Conservation (phyloP, 1,284 basidiomycete species). For the Moniliophthora roreri region DNA sequence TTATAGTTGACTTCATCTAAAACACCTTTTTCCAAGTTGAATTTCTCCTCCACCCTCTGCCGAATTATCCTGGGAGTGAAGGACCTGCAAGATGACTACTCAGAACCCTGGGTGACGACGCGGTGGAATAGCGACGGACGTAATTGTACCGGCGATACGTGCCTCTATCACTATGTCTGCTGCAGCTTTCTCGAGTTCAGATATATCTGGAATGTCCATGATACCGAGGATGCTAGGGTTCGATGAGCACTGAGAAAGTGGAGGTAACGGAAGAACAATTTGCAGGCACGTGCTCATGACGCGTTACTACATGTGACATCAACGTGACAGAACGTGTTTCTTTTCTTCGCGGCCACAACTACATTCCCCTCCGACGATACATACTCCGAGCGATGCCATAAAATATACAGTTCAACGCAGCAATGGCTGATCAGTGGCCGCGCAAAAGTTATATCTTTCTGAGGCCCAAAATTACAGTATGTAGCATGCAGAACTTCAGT, state of each 20-base stretch:
- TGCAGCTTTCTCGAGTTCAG: slow-evolving; percentile 2
- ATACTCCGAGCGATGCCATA: no score
- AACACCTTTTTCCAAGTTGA: neutral
- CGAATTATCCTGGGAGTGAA: slow-evolving; percentile 7
- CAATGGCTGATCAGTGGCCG: no score
- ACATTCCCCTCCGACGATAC: no score
- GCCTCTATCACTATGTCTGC: slow-evolving; percentile 2
- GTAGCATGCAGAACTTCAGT: no score
- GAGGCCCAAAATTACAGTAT: no score
- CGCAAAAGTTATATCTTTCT: no score
- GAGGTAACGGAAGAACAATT: neutral
- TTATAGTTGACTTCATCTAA: slow-evolving; percentile 3
- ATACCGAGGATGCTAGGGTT: neutral
- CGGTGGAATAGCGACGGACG: no score
- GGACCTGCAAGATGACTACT: neutral
- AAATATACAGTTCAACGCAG: no score
- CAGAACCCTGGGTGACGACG: neutral
- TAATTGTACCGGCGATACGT: neutral
- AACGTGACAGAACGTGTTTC: no score
- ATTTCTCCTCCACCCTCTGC: slow-evolving; percentile 4
- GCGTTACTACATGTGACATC: no score
- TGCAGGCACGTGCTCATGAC: no score
- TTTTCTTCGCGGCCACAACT: no score
- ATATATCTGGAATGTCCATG: neutral
- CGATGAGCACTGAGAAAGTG: neutral